Conservation (phyloP, 306 rosid species). For the Quercus gilva region DNA sequence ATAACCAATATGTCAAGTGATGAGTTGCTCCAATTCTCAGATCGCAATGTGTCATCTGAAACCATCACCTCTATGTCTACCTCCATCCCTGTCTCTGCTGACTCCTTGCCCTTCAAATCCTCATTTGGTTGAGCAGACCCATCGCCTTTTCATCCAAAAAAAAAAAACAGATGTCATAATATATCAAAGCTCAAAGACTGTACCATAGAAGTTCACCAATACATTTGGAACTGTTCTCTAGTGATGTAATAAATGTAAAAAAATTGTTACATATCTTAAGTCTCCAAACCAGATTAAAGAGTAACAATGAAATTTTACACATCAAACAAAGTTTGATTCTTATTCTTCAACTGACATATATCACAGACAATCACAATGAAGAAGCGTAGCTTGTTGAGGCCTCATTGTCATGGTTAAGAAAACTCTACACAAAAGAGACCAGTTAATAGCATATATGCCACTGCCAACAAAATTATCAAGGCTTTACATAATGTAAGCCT, state of each 20-base stretch:
- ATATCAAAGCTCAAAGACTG: neutral
- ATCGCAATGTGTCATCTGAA: slow-evolving; percentile 26
- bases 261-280: neutral
- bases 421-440: neutral
- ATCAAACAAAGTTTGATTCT: neutral
- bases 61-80: slow-evolving; percentile 52
- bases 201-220: neutral
- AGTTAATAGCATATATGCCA: neutral
- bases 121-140: slow-evolving; percentile 2
- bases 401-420: neutral
- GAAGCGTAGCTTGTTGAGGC: neutral
- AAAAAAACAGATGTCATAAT: too few relatives aligned
- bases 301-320: too few relatives aligned
- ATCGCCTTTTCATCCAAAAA: slow-evolving; percentile 19
- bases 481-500: neutral
- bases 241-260: neutral
- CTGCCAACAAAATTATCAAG: neutral
- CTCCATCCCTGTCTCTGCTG: slow-evolving; percentile 44
- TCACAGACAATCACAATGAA: neutral
- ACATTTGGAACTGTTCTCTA: neutral
- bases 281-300: neutral
- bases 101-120: slow-evolving; percentile 32
- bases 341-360: neutral
- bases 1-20: slow-evolving; percentile 25
- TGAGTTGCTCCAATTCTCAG: slow-evolving; percentile 48